Evolutionary conservation across 345 rosid genomes (phyloP).

Genomic region (Conringia planisiliqua): DNA sequence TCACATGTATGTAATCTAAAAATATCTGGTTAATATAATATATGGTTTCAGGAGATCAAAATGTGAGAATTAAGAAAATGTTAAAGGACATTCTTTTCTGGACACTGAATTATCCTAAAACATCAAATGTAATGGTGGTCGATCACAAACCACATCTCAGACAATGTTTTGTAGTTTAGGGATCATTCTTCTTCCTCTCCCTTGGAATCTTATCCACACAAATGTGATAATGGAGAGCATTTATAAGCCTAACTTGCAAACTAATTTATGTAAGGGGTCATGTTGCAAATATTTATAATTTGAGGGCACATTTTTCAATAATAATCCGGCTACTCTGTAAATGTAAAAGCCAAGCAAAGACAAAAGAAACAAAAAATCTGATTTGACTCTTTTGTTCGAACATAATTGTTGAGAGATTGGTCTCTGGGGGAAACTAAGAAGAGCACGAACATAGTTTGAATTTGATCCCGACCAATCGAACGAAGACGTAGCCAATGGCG

Average conservation of each 20-base stretch:
- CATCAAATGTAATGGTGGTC: no score
- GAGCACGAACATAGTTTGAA: neutral
- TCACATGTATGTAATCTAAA: no score
- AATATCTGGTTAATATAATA: no score
- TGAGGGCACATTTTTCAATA: neutral
- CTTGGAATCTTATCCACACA: no score
- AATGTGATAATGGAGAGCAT: neutral
- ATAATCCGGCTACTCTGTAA: neutral
- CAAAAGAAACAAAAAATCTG: neutral
- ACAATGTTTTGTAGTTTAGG: no score
- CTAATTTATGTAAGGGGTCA: neutral
- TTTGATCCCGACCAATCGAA: neutral
- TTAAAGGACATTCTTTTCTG: no score
- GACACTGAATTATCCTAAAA: no score
- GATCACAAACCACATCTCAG: no score
- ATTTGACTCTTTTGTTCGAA: neutral
- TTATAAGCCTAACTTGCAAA: neutral
- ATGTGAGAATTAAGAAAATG: no score
- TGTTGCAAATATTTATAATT: neutral
- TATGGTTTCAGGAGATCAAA: no score
- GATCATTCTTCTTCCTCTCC: no score
- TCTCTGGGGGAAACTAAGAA: neutral
- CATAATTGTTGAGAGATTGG: neutral
- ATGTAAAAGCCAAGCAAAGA: no score
- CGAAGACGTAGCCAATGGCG: slow-evolving; percentile 42